phyloP scores from a whole-genome alignment of 2,329 filamentous ascomycete genomes.

The Nannizziopsis barbatae region DNA sequence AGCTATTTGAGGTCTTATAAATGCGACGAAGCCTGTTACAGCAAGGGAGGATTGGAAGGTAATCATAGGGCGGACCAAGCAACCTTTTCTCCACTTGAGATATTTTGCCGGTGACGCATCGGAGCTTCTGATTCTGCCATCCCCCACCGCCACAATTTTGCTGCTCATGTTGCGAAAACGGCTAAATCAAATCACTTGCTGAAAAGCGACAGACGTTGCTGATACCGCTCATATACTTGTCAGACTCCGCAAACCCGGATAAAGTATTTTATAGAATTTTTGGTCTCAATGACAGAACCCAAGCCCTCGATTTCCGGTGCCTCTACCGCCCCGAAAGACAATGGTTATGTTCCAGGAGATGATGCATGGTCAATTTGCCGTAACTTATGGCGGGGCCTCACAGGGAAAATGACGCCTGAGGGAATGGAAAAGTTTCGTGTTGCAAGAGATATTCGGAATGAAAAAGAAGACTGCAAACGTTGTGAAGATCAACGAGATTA shows the following conservation, averaged over 20 bases:
- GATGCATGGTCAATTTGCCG: conserved; percentile 51
- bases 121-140: conserved; percentile 4
- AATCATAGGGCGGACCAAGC: neutral
- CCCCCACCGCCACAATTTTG: neutral
- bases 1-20: too few species aligned
- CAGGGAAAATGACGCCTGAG: conserved; percentile 57
- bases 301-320: conserved; percentile 11
- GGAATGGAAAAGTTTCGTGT: conserved; percentile 67
- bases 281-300: conserved; percentile 22
- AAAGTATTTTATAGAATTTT: neutral
- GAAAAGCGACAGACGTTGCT: neutral
- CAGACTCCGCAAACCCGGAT: neutral
- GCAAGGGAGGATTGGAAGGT: too few species aligned
- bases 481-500: conserved; percentile 78
- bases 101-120: conserved; percentile 1
- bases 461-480: conserved; percentile 63
- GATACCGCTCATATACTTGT: neutral
- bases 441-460: conserved; percentile 62
- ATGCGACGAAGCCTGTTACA: too few species aligned
- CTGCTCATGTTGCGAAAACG: neutral
- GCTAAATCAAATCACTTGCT: neutral
- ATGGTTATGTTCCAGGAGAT: conserved; percentile 32
- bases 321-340: conserved; percentile 23
- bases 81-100: conserved; percentile 5
- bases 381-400: conserved; percentile 75